Conservation (phyloP, 306 rosid species). For the Quercus engelmannii region DNA sequence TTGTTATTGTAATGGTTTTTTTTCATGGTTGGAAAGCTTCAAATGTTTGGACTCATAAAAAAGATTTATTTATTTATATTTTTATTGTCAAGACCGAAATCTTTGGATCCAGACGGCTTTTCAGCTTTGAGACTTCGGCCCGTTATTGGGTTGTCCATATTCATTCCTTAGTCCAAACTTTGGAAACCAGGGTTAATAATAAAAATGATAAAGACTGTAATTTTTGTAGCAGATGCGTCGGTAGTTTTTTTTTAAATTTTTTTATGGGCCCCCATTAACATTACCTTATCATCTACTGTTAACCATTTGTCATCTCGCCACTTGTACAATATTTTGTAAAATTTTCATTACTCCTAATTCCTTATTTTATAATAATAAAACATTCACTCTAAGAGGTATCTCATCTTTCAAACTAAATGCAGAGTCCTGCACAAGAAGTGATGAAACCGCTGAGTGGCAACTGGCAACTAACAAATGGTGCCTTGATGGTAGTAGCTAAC, state of each 20-base stretch:
- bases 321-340: no score
- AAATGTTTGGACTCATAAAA: background rate
- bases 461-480: background rate
- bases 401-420: background rate
- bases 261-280: no score
- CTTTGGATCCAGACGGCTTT: background rate
- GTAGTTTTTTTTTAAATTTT: no score
- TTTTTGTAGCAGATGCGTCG: no score
- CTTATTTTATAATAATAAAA: no score
- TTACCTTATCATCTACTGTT: no score
- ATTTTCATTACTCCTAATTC: no score
- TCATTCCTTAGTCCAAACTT: background rate
- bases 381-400: no score
- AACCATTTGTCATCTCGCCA: no score
- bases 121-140: background rate
- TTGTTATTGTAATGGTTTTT: background rate
- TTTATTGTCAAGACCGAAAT: background rate
- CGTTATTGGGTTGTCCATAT: background rate
- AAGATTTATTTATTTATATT: background rate
- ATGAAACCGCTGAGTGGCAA: background rate
- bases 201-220: no score
- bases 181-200: no score
- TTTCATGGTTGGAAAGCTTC: background rate
- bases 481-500: background rate
- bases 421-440: background rate